phyloP scores from a whole-genome alignment of 768 basidiomycete species.

The Lentinula lateritia region DNA sequence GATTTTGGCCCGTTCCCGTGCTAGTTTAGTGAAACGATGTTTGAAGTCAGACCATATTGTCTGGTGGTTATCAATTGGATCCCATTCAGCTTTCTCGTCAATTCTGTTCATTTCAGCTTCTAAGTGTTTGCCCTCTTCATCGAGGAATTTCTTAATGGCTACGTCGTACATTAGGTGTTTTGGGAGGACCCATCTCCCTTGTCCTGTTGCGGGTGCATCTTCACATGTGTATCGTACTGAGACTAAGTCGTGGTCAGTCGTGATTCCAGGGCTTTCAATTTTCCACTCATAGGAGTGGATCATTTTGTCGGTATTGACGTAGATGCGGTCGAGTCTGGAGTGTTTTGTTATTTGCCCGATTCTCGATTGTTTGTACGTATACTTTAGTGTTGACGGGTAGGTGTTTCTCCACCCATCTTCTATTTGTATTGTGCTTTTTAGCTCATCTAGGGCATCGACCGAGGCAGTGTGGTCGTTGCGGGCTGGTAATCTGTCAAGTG shows the following conservation, averaged over 20 bases:
- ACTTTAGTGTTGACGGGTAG: too few species aligned
- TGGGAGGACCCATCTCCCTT: constrained; percentile 27
- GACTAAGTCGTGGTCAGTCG: constrained; percentile 28
- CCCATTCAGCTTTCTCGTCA: background rate
- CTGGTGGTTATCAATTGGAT: constrained; percentile 5
- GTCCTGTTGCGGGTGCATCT: constrained; percentile 19
- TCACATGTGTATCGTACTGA: constrained; percentile 15
- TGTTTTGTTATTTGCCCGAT: too few species aligned
- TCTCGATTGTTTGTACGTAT: too few species aligned
- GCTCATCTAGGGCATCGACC: too few species aligned
- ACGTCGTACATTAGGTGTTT: constrained; percentile 14
- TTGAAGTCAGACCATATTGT: constrained; percentile 6
- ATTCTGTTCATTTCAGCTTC: constrained; percentile 1
- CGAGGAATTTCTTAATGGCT: constrained; percentile 5
- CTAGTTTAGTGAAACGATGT: background rate
- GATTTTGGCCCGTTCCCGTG: constrained; percentile 9
- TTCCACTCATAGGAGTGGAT: too few species aligned
- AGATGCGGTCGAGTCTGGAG: too few species aligned
- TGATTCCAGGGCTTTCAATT: constrained; percentile 14
- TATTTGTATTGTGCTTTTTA: too few species aligned
- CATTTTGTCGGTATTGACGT: too few species aligned
- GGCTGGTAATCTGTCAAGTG: too few species aligned
- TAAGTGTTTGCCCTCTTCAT: background rate
- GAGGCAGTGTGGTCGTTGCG: too few species aligned
- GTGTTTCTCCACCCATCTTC: too few species aligned